Conservation (phyloP, 1,284 basidiomycete genomes). For the Bondarzewia mesenterica region DNA sequence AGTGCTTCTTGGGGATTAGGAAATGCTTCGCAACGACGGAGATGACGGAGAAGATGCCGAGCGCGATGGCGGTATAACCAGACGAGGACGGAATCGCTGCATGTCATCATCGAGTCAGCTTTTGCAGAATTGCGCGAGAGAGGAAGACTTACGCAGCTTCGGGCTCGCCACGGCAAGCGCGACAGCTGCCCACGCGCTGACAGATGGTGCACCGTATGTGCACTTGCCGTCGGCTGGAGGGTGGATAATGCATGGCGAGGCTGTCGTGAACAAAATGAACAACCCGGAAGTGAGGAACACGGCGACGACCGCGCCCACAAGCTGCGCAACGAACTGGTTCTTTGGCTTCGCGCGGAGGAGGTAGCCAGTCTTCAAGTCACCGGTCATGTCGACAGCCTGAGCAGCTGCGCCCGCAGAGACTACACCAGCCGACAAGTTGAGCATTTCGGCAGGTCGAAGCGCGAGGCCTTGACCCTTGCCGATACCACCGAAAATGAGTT, state of each 20-base stretch:
- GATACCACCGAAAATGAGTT: constrained; percentile 56
- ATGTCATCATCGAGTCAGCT: neutral
- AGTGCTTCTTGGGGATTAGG: constrained; percentile 46
- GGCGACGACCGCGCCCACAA: constrained; percentile 47
- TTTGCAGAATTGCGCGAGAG: too few species aligned
- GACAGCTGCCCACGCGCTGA: constrained; percentile 57
- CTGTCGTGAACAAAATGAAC: constrained; percentile 57
- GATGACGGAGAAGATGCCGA: constrained; percentile 38
- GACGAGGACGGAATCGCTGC: constrained; percentile 46
- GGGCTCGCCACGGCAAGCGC: constrained; percentile 45
- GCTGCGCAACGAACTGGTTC: constrained; percentile 60
- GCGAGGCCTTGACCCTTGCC: constrained; percentile 36
- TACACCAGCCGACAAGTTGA: constrained; percentile 55
- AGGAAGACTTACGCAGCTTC: constrained; percentile 30
- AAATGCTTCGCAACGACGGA: constrained; percentile 42
- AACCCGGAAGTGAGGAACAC: constrained; percentile 51
- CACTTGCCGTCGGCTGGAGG: constrained; percentile 27
- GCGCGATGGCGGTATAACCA: constrained; percentile 56
- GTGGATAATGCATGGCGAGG: constrained; percentile 53
- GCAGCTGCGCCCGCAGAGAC: constrained; percentile 52
- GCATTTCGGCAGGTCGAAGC: constrained; percentile 31
- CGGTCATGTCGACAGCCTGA: constrained; percentile 63
- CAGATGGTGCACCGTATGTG: constrained; percentile 52
- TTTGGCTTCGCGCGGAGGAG: constrained; percentile 58
- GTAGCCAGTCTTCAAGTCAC: constrained; percentile 68